Evolutionary conservation across 306 rosid species (phyloP).

Genomic region (Cucurbita moschata): DNA sequence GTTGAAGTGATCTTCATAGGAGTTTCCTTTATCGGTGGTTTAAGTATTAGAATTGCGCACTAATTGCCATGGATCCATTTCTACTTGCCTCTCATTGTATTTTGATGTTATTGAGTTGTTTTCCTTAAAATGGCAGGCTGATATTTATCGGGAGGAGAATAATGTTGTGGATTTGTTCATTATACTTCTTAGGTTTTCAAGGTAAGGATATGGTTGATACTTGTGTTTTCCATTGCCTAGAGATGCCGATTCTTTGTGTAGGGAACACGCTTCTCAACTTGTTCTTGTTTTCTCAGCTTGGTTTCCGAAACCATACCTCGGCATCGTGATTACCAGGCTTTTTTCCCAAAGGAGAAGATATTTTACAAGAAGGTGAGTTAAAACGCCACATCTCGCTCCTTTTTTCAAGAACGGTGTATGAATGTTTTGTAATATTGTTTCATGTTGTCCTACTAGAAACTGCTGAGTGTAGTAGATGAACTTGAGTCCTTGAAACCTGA

Average conservation of each 20-base stretch:
- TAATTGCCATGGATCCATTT: background rate
- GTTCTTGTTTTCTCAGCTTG: slow-evolving; percentile 39
- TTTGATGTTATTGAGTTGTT: background rate
- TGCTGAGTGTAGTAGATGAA: slow-evolving; percentile 46
- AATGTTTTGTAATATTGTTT: slow-evolving; percentile 10
- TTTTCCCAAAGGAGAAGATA: slow-evolving; percentile 40
- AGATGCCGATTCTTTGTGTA: background rate
- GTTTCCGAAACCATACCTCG: slow-evolving; percentile 83
- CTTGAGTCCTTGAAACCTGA: slow-evolving; percentile 72
- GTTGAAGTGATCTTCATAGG: background rate
- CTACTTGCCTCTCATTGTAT: background rate
- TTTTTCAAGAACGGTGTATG: background rate
- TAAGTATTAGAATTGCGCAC: background rate
- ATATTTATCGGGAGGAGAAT: slow-evolving; percentile 64
- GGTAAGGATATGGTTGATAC: slow-evolving; percentile 27
- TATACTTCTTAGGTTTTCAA: slow-evolving; percentile 79
- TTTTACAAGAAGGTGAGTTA: slow-evolving; percentile 56
- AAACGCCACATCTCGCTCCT: background rate
- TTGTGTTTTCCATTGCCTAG: background rate
- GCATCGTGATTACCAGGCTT: slow-evolving; percentile 64
- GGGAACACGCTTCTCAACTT: background rate
- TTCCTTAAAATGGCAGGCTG: slow-evolving; percentile 37
- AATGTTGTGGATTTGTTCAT: slow-evolving; percentile 78
- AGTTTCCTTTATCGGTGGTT: background rate
- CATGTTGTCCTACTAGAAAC: slow-evolving; percentile 31